These are phyloP conservation scores for Cetradonia linearis DNA, from an alignment of 495 filamentous ascomycete species.

Conservation along the genomic window DNA sequence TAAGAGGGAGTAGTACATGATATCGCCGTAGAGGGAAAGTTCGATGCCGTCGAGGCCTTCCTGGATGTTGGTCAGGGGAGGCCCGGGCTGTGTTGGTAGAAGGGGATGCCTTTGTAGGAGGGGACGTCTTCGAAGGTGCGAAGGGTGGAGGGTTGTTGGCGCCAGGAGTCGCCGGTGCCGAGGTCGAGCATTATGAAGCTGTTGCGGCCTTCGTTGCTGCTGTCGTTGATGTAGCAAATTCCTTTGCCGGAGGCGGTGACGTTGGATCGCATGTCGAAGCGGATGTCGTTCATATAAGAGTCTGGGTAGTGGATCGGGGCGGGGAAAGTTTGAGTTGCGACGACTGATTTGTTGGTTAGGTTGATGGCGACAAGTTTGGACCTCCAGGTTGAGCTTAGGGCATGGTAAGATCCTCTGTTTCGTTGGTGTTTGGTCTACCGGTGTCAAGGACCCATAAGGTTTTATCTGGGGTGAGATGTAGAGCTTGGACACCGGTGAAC, in stretches of 20 bases:
- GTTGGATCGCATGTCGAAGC: constrained; percentile 35
- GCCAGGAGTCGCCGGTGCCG: constrained; percentile 33
- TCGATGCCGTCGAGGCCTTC: constrained; percentile 34
- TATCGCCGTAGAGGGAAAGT: constrained; percentile 31
- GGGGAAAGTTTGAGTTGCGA: constrained; percentile 31
- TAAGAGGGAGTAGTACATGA: constrained; percentile 32
- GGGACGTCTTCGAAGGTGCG: constrained; percentile 28
- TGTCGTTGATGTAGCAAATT: constrained; percentile 35
- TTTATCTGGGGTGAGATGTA: constrained; percentile 32
- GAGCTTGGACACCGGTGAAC: constrained; percentile 34
- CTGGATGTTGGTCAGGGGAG: constrained; percentile 22
- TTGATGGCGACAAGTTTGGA: constrained; percentile 33
- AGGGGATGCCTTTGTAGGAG: constrained; percentile 29
- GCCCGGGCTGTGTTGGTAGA: constrained; percentile 25
- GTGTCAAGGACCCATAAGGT: constrained; percentile 37
- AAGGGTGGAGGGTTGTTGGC: constrained; percentile 32
- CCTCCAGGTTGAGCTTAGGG: constrained; percentile 34
- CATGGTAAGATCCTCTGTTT: constrained; percentile 29
- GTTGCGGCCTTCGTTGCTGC: constrained; percentile 33
- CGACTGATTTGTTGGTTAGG: constrained; percentile 31
- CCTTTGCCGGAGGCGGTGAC: constrained; percentile 30
- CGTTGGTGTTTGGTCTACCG: constrained; percentile 32
- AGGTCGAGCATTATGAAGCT: constrained; percentile 38
- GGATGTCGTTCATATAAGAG: constrained; percentile 35
- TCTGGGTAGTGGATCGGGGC: constrained; percentile 31